Conservation (phyloP, 2,329 filamentous ascomycete genomes). For the Scedosporium minutisporum region DNA sequence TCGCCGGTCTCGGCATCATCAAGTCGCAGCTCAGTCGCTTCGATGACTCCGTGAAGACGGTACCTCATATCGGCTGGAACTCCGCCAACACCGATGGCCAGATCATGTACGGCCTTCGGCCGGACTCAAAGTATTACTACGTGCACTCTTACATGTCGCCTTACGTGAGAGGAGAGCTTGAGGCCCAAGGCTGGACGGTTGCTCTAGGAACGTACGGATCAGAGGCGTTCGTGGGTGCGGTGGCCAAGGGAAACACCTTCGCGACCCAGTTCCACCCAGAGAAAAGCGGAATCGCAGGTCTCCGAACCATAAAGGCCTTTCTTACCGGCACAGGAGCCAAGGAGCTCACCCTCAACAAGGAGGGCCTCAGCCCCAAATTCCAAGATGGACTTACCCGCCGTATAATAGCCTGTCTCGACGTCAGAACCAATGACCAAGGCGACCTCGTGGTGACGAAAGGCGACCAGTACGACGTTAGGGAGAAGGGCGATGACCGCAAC, state of each 20-base stretch:
- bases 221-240: slow-evolving; percentile 84
- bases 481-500: slow-evolving; percentile 56
- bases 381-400: slow-evolving; percentile 74
- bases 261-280: slow-evolving; percentile 97
- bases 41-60: slow-evolving; percentile 67
- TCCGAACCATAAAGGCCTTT: slow-evolving; percentile 78
- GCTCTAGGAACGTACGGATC: slow-evolving; percentile 80
- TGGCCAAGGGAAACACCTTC: slow-evolving; percentile 76
- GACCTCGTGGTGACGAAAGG: slow-evolving; percentile 97
- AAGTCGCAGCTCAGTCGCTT: slow-evolving; percentile 66
- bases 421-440: slow-evolving; percentile 85
- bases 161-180: slow-evolving; percentile 63
- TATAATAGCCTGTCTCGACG: slow-evolving; percentile 92
- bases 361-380: slow-evolving; percentile 17
- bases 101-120: slow-evolving; percentile 65
- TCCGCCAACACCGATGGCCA: slow-evolving; percentile 57
- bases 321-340: slow-evolving; percentile 58
- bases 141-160: slow-evolving; percentile 88
- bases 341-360: slow-evolving; percentile 26
- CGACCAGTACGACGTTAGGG: slow-evolving; percentile 96
- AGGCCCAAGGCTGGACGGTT: slow-evolving; percentile 80
- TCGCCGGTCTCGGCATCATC: slow-evolving; percentile 68
- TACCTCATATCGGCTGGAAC: slow-evolving; percentile 99
- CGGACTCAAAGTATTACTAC: slow-evolving; percentile 94
- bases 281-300: slow-evolving; percentile 84